Conservation (phyloP, 805 yeast genomes). For the Candida awuae region DNA sequence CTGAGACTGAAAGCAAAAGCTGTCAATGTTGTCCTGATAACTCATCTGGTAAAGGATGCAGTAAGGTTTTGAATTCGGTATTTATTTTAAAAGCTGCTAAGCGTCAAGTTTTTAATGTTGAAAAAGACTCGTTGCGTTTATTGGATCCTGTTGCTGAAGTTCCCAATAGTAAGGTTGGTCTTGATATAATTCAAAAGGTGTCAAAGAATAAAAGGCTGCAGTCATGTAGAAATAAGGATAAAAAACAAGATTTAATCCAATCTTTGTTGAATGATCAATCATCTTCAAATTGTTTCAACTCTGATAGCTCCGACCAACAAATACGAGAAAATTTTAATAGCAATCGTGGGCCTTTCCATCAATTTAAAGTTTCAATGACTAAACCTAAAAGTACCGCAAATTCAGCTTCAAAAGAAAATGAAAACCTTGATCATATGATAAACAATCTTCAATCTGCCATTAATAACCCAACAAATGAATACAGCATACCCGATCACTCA, state of each 20-base stretch:
- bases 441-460: not conserved
- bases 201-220: constrained; percentile 11
- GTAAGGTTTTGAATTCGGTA: constrained; percentile 19
- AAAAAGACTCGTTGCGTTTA: constrained; percentile 27
- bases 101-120: constrained; percentile 30
- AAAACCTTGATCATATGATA: not conserved
- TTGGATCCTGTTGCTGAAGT: constrained; percentile 29
- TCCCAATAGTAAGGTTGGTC: constrained; percentile 27
- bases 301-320: too few species aligned
- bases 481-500: not conserved
- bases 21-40: constrained; percentile 4
- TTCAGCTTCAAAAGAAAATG: not conserved
- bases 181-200: constrained; percentile 23
- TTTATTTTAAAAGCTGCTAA: constrained; percentile 29
- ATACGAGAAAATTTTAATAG: too few species aligned
- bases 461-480: not conserved
- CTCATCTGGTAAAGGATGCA: constrained; percentile 1
- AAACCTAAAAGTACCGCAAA: not conserved
- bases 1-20: not conserved
- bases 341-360: constrained; percentile 1
- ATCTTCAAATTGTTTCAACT: too few species aligned
- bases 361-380: constrained; percentile 2
- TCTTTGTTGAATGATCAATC: not conserved
- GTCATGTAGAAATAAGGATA: constrained; percentile 2
- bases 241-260: constrained; percentile 1